phyloP scores from a whole-genome alignment of 2,329 filamentous ascomycete species.

The Botrytis paeoniae region DNA sequence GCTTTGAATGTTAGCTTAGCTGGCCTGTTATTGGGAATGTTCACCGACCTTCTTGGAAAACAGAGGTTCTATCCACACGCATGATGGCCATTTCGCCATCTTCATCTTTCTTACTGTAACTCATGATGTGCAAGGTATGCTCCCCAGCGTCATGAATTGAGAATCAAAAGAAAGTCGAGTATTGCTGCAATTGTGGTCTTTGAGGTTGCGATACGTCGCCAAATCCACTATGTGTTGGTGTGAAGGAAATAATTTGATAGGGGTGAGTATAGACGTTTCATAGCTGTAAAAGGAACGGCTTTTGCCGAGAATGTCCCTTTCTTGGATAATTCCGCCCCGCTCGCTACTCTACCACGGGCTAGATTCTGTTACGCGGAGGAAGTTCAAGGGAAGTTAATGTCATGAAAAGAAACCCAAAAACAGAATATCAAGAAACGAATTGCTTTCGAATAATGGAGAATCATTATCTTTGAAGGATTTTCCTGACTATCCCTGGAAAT shows the following conservation, averaged over 20 bases:
- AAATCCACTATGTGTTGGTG: conserved; percentile 25
- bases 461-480: accelerated
- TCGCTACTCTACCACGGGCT: not conserved
- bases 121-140: conserved; percentile 60
- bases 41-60: conserved; percentile 90
- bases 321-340: not conserved
- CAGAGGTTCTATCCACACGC: conserved; percentile 95
- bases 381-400: not conserved
- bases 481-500: not conserved
- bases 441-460: too few species aligned
- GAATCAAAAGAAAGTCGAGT: conserved; percentile 26
- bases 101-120: conserved; percentile 99
- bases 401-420: not conserved
- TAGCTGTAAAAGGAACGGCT: not conserved
- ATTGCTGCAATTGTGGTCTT: conserved; percentile 18
- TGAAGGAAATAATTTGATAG: not conserved
- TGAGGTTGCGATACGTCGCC: conserved; percentile 34
- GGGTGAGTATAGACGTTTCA: not conserved
- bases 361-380: not conserved
- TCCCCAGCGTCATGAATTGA: conserved; percentile 40
- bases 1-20: conserved; percentile 55
- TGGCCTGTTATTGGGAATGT: conserved; percentile 33
- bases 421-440: not conserved
- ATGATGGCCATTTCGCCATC: conserved; percentile 91
- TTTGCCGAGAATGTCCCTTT: not conserved